Evolutionary conservation across 345 rosid species (phyloP), one percentile per base, ranked within the genome.

Genomic region (Euphorbia tirucalli): DNA sequence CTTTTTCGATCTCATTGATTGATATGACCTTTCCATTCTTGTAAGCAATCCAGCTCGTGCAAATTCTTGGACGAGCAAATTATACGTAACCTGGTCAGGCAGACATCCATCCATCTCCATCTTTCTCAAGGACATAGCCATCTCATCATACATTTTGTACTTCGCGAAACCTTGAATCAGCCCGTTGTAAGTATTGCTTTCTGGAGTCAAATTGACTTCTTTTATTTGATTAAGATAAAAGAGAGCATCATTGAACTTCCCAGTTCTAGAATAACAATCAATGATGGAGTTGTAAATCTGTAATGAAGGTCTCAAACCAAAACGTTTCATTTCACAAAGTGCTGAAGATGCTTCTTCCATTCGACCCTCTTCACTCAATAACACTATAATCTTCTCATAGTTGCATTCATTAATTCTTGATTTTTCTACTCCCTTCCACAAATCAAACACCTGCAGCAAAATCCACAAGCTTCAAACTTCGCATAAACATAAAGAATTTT

Each of bases 41-140:
- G 77, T 76, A 35, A 91, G 84, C 86, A 89, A 76, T 22, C 91
- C 95, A 19, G 80, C 91, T 31, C 69, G 80, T 0, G 90, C 77
- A 85, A 83, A 88, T 81, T 85, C 87, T 3, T 64, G 79, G 69
- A 89, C 77, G 32, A 91, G 87, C 75, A 89, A 76, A 86, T 91
- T 88, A 70, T 81, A 91, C 39, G 92, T 91, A 22, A 75, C n/a
- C 11, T 73, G 82, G 60, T 87, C 93, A 50, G 86, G 89, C 4
- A 54, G 70, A 70, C 89, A 87, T 35, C 87, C 77, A 21, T 84
- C 86, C 58, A 60, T 57, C 78, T 86, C 86, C 91, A 91, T 91
- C 66, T 48, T 76, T 80, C 80, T 88, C 71, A 87, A 11, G 66
- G 92, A 90, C 76, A 52, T 46, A 71, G 77, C 83, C 65, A 90